These are phyloP conservation scores for Xylariomycetidae sp. DNA, from an alignment of 2,329 filamentous ascomycete genomes.

Conservation along the genomic window DNA sequence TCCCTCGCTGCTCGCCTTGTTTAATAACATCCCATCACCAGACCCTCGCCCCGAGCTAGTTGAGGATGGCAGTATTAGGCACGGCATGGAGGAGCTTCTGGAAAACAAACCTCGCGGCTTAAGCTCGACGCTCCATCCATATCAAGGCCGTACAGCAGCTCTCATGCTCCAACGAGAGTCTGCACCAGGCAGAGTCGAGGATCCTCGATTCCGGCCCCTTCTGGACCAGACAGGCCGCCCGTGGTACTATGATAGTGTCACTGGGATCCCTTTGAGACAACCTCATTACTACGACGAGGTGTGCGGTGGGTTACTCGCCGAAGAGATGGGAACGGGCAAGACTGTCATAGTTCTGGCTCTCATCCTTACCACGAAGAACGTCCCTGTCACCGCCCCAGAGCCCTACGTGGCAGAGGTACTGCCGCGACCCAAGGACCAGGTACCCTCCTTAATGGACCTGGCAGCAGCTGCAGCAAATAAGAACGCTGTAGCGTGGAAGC, in stretches of 20 bases:
- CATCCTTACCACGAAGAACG: conserved; percentile 67
- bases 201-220: conserved; percentile 63
- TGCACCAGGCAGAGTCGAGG: conserved; percentile 56
- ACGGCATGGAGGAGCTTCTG: conserved; percentile 52
- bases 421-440: conserved; percentile 32
- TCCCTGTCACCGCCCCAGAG: conserved; percentile 59
- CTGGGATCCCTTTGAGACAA: conserved; percentile 55
- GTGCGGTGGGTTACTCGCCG: conserved; percentile 70
- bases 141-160: conserved; percentile 74
- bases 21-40: conserved; percentile 69
- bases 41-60: conserved; percentile 46
- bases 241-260: conserved; percentile 67
- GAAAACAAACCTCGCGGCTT: conserved; percentile 49
- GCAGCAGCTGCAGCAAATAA: conserved; percentile 63
- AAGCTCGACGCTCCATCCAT: conserved; percentile 62
- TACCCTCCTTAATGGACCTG: conserved; percentile 67
- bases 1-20: conserved; percentile 59
- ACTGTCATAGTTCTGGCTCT: conserved; percentile 78
- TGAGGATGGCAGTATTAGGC: conserved; percentile 41
- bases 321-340: conserved; percentile 80
- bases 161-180: conserved; percentile 79
- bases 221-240: conserved; percentile 52
- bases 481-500: conserved; percentile 64
- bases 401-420: conserved; percentile 41
- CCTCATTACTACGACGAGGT: conserved; percentile 68